Evolutionary conservation across 352 stramenopile genomes (phyloP).

Genomic region (Phytophthora hibernalis): DNA sequence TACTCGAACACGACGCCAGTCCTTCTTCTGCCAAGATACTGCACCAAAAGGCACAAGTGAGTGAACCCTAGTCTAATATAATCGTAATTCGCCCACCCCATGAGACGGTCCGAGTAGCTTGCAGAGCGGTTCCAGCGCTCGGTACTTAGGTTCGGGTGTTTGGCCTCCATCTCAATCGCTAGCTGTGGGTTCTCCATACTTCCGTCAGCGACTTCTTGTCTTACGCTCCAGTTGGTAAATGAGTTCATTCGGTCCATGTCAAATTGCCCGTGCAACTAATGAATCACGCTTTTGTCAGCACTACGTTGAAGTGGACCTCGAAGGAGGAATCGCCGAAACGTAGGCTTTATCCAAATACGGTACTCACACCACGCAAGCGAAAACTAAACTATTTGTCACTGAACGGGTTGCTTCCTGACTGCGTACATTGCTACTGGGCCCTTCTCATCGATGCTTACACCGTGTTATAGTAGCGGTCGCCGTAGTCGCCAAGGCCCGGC

Average conservation of each 20-base stretch:
- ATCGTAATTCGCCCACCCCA: constrained; percentile 60
- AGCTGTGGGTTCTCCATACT: constrained; percentile 46
- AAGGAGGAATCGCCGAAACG: constrained; percentile 2
- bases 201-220: not conserved
- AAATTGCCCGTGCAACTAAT: not conserved
- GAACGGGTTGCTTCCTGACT: constrained; percentile 15
- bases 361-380: constrained; percentile 18
- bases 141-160: constrained; percentile 69
- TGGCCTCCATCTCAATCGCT: constrained; percentile 54
- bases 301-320: not conserved
- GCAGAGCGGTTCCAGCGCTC: constrained; percentile 60
- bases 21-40: constrained; percentile 77
- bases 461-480: constrained; percentile 93
- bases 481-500: constrained; percentile 96
- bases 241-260: not conserved
- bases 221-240: not conserved
- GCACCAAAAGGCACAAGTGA: not conserved
- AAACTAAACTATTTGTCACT: constrained; percentile 14
- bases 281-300: constrained; percentile 8
- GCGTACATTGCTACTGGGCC: constrained; percentile 18
- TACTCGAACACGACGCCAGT: constrained; percentile 56
- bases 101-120: constrained; percentile 80
- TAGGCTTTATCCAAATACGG: not conserved
- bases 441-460: constrained; percentile 27
- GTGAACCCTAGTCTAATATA: not conserved